Evolutionary conservation across 352 stramenopile species (phyloP).

Genomic region (Pythium aphanidermatum): DNA sequence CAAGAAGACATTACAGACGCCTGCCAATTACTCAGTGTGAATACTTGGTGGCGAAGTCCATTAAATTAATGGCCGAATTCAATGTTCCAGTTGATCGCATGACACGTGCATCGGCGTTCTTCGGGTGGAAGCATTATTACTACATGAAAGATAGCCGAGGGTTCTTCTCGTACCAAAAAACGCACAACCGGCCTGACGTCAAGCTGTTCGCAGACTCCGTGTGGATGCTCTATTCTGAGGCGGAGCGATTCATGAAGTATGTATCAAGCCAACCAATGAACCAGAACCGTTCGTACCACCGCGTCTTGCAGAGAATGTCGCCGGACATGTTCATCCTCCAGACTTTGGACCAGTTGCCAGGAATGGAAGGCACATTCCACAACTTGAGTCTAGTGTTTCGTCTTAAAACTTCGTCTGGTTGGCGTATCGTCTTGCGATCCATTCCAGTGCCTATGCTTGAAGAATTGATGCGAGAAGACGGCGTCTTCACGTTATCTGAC

Average conservation of each 20-base stretch:
- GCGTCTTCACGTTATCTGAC: not conserved
- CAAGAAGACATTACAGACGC: not conserved
- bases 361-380: slow-evolving; percentile 3
- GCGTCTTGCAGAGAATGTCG: slow-evolving; percentile 8
- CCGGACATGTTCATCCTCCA: slow-evolving; percentile 9
- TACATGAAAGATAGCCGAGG: not conserved
- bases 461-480: not conserved
- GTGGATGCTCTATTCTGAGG: slow-evolving; percentile 2
- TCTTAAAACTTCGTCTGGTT: slow-evolving; percentile 2
- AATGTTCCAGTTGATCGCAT: not conserved
- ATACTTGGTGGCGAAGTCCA: not conserved
- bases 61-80: not conserved
- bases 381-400: slow-evolving; percentile 8
- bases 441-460: not conserved
- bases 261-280: not conserved
- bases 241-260: not conserved
- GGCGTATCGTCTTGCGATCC: not conserved
- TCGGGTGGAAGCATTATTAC: slow-evolving; percentile 1
- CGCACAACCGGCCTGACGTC: not conserved
- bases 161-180: not conserved
- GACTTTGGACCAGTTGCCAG: slow-evolving; percentile 3
- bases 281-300: not conserved
- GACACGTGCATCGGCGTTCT: too few species aligned
- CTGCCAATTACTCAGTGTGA: not conserved
- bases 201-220: not conserved